Percentiles rank a stretch among this genome's conserved stretches.
These are phyloP conservation scores for Mycena galericulata DNA, from an alignment of 768 basidiomycete genomes.

Conservation along the genomic window DNA sequence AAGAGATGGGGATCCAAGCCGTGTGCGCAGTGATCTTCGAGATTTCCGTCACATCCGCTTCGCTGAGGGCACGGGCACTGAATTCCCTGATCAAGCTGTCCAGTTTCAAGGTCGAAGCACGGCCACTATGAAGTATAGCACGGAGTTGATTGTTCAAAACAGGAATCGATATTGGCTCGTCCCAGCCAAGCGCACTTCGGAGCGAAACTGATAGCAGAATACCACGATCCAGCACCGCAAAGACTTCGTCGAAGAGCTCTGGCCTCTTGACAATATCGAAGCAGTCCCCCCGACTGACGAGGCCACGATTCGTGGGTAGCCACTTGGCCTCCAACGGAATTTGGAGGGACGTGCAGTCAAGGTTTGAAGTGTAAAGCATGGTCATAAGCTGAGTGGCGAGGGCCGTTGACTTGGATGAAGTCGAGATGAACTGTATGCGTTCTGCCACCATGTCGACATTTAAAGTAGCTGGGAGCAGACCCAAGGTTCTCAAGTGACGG, in stretches of 20 bases:
- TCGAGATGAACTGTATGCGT: conserved; percentile 46
- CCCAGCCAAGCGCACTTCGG: conserved; percentile 53
- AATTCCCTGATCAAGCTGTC: conserved; percentile 34
- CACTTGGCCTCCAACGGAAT: conserved; percentile 40
- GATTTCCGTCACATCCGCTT: conserved; percentile 20
- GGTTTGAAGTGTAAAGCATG: conserved; percentile 35
- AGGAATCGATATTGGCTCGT: conserved; percentile 45
- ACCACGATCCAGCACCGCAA: conserved; percentile 45
- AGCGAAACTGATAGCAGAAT: conserved; percentile 44
- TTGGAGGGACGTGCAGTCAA: conserved; percentile 32
- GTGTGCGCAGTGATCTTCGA: conserved; percentile 10
- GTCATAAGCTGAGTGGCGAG: conserved; percentile 40
- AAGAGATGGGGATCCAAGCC: conserved; percentile 34
- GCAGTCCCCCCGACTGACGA: conserved; percentile 46
- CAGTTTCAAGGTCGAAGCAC: conserved; percentile 30
- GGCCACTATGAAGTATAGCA: conserved; percentile 20
- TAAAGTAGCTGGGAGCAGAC: conserved; percentile 45
- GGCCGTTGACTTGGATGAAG: conserved; percentile 11
- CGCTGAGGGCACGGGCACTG: conserved; percentile 24
- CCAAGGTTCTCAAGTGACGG: conserved; percentile 35
- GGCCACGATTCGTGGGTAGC: conserved; percentile 53
- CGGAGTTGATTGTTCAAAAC: conserved; percentile 51
- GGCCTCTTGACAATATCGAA: conserved; percentile 41
- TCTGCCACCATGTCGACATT: conserved; percentile 49
- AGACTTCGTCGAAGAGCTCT: conserved; percentile 54